Evolutionary conservation across 108 stramenopile species (phyloP), one percentile per base, ranked within the genome.

Genomic region (Seminavis robusta): DNA sequence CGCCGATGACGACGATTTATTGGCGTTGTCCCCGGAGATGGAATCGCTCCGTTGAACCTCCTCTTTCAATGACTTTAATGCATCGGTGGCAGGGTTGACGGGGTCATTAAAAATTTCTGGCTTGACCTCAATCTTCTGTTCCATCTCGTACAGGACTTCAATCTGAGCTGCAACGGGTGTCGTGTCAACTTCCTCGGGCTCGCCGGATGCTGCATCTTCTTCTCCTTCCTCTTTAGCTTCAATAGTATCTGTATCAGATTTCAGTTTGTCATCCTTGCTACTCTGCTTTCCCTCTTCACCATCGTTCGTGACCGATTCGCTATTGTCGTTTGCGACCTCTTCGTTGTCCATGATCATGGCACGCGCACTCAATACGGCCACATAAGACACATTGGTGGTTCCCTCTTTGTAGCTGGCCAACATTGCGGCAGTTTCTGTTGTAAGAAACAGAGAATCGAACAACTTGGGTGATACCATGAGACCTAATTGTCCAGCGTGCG

Each of bases 311-410:
- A 53, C 2, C 33, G 33, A 25, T 10, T 55, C 38, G 7, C 17
- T 34, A 7, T 31, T 0, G 15, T 51, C 51, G 13, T 19, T 21
- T 31, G 48, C n/a, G 9, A 2, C 5, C 33, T 49, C n/a, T 11
- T 42, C 33, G 33, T 71, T 50, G 15, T 34, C 40, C 20, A 62
- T 49, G 0, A 64, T 30, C 25, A 54, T 56, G 4, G 71, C 61
- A 52, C 77, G 36, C 1, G 77, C 77, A 47, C 77, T 79, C 57
- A 79, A 42, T 37, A 79, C 28, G 4, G 71, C 71, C 29, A 72
- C 63, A 54, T 60, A 63, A 19, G 58, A 41, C 13, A 77, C 67
- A 23, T 62, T 47, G 15, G 71, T 61, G 40, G 61, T 72, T 9
- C 55, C 76, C 32, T 69, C 74, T 27, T 59, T 41, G 54, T 60